phyloP scores from a whole-genome alignment of 169 alveolate species.

The Plasmodium falciparum region DNA sequence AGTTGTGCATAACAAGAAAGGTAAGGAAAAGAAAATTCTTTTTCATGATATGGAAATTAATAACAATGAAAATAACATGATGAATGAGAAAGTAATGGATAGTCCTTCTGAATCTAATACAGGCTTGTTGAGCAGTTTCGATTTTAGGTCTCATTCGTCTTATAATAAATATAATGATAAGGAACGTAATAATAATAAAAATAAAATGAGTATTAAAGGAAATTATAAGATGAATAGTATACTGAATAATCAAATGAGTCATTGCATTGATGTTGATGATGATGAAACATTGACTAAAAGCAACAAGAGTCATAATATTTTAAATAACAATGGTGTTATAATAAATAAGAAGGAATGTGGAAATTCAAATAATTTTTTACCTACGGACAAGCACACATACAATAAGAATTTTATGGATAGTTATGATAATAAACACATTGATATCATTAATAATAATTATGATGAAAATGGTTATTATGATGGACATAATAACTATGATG shows the following conservation, averaged over 20 bases:
- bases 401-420: too few relatives aligned
- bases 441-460: too few relatives aligned
- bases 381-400: too few relatives aligned
- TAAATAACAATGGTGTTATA: too few relatives aligned
- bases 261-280: not conserved
- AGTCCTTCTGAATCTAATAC: not conserved
- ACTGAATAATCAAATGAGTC: too few relatives aligned
- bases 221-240: conserved; percentile 10
- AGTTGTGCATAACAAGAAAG: not conserved
- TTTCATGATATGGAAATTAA: not conserved
- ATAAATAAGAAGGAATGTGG: too few relatives aligned
- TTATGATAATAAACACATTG: too few relatives aligned
- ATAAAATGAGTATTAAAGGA: conserved; percentile 4
- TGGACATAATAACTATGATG: too few relatives aligned
- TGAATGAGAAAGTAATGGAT: conserved; percentile 15
- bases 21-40: conserved; percentile 20
- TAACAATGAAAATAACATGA: not conserved
- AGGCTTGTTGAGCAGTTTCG: not conserved
- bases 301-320: too few relatives aligned
- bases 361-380: too few relatives aligned
- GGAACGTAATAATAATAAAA: conserved; percentile 11
- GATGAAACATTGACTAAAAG: conserved; percentile 1
- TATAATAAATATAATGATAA: not conserved
- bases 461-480: too few relatives aligned
- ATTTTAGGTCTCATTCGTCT: not conserved